phyloP scores from a whole-genome alignment of 2,329 filamentous ascomycete genomes.

The Pseudogymnoascus sp. region DNA sequence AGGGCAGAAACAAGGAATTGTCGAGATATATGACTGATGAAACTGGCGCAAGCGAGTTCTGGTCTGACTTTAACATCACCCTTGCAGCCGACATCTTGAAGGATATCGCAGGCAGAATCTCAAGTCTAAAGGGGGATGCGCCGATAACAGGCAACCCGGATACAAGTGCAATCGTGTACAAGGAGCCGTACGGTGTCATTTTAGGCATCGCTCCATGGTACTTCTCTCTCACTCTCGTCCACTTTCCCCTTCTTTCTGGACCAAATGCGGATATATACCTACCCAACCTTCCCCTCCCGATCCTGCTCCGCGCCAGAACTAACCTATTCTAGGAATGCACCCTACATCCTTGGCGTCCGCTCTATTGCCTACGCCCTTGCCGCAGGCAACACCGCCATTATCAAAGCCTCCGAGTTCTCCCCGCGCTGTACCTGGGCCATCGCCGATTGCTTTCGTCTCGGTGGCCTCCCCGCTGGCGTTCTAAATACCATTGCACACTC shows the following conservation, averaged over 20 bases:
- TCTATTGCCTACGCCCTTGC: constrained; percentile 59
- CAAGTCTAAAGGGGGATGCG: constrained; percentile 29
- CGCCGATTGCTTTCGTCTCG: constrained; percentile 57
- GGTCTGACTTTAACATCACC: constrained; percentile 27
- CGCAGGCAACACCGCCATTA: constrained; percentile 65
- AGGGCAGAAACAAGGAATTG: constrained; percentile 52
- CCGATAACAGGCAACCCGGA: constrained; percentile 36
- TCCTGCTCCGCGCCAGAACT: not conserved
- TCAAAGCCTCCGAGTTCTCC: constrained; percentile 63
- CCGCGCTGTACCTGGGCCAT: constrained; percentile 58
- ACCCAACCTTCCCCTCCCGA: not conserved
- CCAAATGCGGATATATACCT: not conserved
- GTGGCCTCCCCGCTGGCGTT: constrained; percentile 66
- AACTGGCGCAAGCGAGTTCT: constrained; percentile 38
- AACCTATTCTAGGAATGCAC: constrained; percentile 35
- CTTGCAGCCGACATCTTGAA: constrained; percentile 32
- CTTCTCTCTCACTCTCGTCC: not conserved
- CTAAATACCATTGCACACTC: constrained; percentile 64
- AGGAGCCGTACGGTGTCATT: constrained; percentile 75
- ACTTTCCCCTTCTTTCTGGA: not conserved
- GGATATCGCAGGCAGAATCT: constrained; percentile 37
- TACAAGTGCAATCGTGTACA: constrained; percentile 55
- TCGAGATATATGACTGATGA: constrained; percentile 47
- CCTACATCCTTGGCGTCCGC: constrained; percentile 46
- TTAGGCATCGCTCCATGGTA: constrained; percentile 72